Percentiles rank a stretch among this genome's conserved stretches.
phyloP scores from a whole-genome alignment of 1,284 basidiomycete species.

The Ustilago esculenta region DNA sequence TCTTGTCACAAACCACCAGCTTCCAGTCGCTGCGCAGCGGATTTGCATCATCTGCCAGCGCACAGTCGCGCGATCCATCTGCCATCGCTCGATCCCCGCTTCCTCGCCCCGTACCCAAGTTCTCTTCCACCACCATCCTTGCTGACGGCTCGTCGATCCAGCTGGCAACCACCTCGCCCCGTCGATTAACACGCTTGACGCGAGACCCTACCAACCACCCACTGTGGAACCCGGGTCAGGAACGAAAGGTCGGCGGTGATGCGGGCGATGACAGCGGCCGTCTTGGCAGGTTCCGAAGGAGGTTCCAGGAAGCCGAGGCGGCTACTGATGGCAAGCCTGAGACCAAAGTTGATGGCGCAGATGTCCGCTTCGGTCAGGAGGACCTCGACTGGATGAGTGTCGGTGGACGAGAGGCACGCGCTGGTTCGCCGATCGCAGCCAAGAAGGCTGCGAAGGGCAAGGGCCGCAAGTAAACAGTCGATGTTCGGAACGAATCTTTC shows the following conservation, averaged over 20 bases:
- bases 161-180: constrained; percentile 62
- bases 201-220: constrained; percentile 65
- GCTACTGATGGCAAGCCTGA: constrained; percentile 8
- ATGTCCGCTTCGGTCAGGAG: constrained; percentile 56
- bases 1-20: constrained; percentile 15
- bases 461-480: constrained; percentile 52
- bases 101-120: constrained; percentile 61
- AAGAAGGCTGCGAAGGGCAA: constrained; percentile 63
- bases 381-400: constrained; percentile 66
- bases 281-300: constrained; percentile 61
- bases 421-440: constrained; percentile 48
- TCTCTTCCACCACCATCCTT: constrained; percentile 57
- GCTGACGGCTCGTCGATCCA: constrained; percentile 65
- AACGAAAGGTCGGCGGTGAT: constrained; percentile 51
- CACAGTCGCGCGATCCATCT: constrained; percentile 30
- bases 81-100: constrained; percentile 25
- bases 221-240: constrained; percentile 63
- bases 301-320: constrained; percentile 53
- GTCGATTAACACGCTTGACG: constrained; percentile 52
- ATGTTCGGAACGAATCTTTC: background rate
- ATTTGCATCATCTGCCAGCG: constrained; percentile 24
- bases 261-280: constrained; percentile 63
- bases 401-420: constrained; percentile 61
- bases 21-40: constrained; percentile 24
- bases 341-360: constrained; percentile 16